Base-by-base conservation (phyloP, 2,329 filamentous ascomycete species). In the Parastagonospora nodorum region DNA sequence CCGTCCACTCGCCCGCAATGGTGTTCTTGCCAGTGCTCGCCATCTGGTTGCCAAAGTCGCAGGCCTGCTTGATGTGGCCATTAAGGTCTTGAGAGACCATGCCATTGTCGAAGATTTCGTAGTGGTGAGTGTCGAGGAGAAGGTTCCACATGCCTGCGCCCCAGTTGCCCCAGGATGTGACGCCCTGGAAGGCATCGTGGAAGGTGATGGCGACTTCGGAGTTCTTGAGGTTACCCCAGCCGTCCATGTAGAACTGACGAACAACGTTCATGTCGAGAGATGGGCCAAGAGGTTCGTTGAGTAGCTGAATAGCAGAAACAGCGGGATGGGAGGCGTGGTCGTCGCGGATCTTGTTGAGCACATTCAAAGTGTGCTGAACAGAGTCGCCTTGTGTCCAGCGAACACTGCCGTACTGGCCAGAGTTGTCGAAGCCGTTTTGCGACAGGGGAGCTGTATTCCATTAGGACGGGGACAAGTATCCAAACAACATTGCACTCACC, bases 401-500 rank as follows among this genome's bases (percentile, higher is more conserved):
- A n/a, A 83, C 72, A 5, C 56, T 38, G 4, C 80, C 80, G 14
- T 75, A 73, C 38, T 74, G 77, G 39, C 86, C 86, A 46, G 81
- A 84, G 72, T 88, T 88, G 70, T 88, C 85, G 64, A 87, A 88
- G 3, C 85, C 85, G 54, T 88, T 88, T 61, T 88, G 85, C 6
- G 83, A 86, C 6, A 80, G 80, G 14, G 84, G 82, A 29, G 84
- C 83, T 77, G 38, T 10, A 7, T 3, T 14, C 2, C 5, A 29
- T 60, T 15, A 59, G 43, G 12, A 42, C 39, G 57, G 32, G 16
- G 12, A 15, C 31, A 5, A 16, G 8, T 4, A 0, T 19, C 8
- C 12, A 7, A 39, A 10, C 27, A n/a, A 2, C 5, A 27, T 11
- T 29, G 30, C 29, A 74, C 79, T 68, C 69, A 84, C 82, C 83